Percentiles rank a stretch among this genome's conserved stretches.
These are phyloP conservation scores for Dichomitus squalens DNA, from an alignment of 1,284 basidiomycete genomes.

Conservation along the genomic window DNA sequence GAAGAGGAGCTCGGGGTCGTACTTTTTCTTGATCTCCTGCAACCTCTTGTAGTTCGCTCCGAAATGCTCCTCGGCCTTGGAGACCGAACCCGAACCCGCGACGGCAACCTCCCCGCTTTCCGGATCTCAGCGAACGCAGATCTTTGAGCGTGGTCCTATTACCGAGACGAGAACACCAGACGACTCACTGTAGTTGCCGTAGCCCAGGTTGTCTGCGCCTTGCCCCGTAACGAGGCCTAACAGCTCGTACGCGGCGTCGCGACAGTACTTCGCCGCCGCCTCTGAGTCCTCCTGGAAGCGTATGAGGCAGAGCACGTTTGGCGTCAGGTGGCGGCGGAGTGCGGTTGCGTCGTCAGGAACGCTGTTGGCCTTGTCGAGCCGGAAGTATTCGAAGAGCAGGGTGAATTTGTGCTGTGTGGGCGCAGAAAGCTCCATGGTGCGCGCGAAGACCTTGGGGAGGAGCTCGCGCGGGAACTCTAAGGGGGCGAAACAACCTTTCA, in stretches of 20 bases:
- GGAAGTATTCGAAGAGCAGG: constrained; percentile 46
- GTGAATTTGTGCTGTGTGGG: constrained; percentile 16
- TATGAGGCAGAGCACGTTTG: constrained; percentile 36
- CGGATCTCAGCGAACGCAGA: constrained; percentile 10
- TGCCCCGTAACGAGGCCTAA: constrained; percentile 17
- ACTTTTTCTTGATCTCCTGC: constrained; percentile 52
- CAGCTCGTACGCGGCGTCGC: constrained; percentile 25
- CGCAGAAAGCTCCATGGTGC: constrained; percentile 15
- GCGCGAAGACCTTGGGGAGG: constrained; percentile 15
- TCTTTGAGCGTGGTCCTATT: neutral
- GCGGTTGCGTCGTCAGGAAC: constrained; percentile 43
- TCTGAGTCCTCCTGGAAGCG: constrained; percentile 40
- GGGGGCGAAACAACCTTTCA: constrained; percentile 24
- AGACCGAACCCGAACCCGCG: constrained; percentile 17
- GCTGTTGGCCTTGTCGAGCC: constrained; percentile 40
- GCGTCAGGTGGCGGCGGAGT: constrained; percentile 36
- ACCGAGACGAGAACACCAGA: neutral
- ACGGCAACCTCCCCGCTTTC: constrained; percentile 24
- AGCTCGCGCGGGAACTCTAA: constrained; percentile 10
- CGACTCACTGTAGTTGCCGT: constrained; percentile 35
- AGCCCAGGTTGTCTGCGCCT: constrained; percentile 19
- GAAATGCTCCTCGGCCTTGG: constrained; percentile 42
- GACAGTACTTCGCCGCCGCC: constrained; percentile 32
- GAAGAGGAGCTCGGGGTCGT: constrained; percentile 57
- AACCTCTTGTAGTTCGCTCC: constrained; percentile 48